Evolutionary conservation across 1,284 basidiomycete genomes (phyloP).

Genomic region (Cryptococcus wingfieldii): DNA sequence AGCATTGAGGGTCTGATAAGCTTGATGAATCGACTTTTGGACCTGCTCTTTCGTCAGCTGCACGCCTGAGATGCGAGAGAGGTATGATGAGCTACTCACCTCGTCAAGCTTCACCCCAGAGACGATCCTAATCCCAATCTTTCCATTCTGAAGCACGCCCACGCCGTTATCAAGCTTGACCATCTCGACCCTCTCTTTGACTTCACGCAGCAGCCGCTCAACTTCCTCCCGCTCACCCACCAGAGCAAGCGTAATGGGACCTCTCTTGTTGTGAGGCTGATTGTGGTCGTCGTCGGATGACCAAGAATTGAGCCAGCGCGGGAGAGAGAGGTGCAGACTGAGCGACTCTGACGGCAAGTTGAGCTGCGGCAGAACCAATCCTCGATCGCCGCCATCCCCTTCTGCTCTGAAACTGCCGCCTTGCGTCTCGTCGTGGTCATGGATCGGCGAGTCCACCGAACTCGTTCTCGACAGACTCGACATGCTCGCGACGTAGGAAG

Average conservation of each 20-base stretch:
- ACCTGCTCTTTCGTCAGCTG: conserved; percentile 14
- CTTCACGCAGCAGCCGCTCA: conserved; percentile 20
- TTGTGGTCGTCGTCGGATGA: too few species aligned
- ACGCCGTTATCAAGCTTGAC: conserved; percentile 30
- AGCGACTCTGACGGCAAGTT: conserved; percentile 32
- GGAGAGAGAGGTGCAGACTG: conserved; percentile 32
- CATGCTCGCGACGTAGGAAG: conserved; percentile 26
- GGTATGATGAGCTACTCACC: conserved; percentile 10
- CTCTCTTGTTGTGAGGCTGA: not conserved
- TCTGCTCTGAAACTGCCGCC: not conserved
- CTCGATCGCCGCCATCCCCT: conserved; percentile 8
- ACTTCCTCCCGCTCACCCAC: conserved; percentile 22
- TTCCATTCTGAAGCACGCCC: conserved; percentile 22
- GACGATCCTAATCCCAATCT: conserved; percentile 21
- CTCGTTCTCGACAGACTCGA: conserved; percentile 28
- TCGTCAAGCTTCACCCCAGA: conserved; percentile 18
- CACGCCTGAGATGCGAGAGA: not conserved
- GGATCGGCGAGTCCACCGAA: conserved; percentile 11
- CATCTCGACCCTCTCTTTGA: conserved; percentile 20
- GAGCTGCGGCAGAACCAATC: conserved; percentile 38
- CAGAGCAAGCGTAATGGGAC: conserved; percentile 18
- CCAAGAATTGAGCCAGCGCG: conserved; percentile 14
- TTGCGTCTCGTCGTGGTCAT: not conserved
- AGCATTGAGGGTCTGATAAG: conserved; percentile 26
- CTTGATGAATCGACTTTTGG: conserved; percentile 7